Evolutionary conservation across 192 early-diverging fungal genomes (phyloP).

Genomic region (Entomortierella chlamydospora): DNA sequence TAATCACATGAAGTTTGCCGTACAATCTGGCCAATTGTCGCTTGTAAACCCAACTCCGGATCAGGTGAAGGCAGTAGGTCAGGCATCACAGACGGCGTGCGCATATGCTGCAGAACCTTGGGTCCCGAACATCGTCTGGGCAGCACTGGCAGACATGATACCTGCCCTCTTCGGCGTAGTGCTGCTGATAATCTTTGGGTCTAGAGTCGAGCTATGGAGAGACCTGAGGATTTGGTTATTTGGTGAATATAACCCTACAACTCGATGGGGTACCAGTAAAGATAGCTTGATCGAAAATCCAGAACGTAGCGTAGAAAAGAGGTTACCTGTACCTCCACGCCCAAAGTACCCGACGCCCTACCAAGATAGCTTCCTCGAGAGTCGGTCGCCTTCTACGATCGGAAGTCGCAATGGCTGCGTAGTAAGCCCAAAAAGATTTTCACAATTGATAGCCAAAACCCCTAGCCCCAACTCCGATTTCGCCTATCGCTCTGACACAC

Average conservation of each 20-base stretch:
- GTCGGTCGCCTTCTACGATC: too few species aligned
- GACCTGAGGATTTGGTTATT: slow-evolving; percentile 9
- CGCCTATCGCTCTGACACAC: not conserved
- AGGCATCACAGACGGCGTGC: slow-evolving; percentile 12
- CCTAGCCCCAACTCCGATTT: not conserved
- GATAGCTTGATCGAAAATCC: not conserved
- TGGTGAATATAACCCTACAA: not conserved
- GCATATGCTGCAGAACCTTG: slow-evolving; percentile 8
- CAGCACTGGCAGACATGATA: slow-evolving; percentile 10
- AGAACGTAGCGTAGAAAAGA: not conserved
- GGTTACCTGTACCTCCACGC: not conserved
- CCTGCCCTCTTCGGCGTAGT: slow-evolving; percentile 11
- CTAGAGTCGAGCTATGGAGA: slow-evolving; percentile 27
- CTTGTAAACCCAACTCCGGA: slow-evolving; percentile 1
- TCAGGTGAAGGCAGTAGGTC: slow-evolving; percentile 11
- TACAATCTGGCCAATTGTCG: not conserved
- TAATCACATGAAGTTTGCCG: not conserved
- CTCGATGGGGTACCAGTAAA: not conserved
- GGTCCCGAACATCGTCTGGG: slow-evolving; percentile 29
- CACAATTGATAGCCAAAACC: not conserved
- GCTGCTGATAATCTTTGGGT: slow-evolving; percentile 25
- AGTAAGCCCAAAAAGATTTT: not conserved
- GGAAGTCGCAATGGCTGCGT: too few species aligned
- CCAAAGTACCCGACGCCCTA: not conserved
- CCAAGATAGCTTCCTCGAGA: not conserved